phyloP scores from a whole-genome alignment of 768 basidiomycete species.

The Collybia sordida region DNA sequence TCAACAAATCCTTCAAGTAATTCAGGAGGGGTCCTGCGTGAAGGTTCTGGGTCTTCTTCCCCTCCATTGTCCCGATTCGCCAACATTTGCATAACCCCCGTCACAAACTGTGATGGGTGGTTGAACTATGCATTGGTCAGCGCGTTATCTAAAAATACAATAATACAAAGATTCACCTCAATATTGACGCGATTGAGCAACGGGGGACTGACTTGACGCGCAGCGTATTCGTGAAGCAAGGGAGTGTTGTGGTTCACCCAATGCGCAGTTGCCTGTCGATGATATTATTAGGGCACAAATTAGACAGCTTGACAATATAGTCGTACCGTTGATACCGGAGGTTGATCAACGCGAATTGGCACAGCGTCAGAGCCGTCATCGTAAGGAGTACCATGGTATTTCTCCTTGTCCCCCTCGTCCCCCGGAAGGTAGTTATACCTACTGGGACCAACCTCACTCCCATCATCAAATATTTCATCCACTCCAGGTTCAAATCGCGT shows the following conservation, averaged over 20 bases:
- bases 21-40: neutral
- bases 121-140: slow-evolving; percentile 6
- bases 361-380: neutral
- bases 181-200: slow-evolving; percentile 5
- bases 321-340: neutral
- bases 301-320: neutral
- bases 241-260: slow-evolving; percentile 7
- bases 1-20: slow-evolving; percentile 11
- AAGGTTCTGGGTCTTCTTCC: neutral
- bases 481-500: no score
- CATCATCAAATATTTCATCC: no score
- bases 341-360: neutral
- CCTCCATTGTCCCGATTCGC: slow-evolving; percentile 3
- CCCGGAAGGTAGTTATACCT: no score
- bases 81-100: slow-evolving; percentile 12
- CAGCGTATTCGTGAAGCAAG: slow-evolving; percentile 12
- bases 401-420: neutral
- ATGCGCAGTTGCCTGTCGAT: neutral
- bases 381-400: neutral
- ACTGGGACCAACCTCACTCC: no score
- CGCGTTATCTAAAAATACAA: no score
- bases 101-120: slow-evolving; percentile 12
- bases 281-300: no score
- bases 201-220: slow-evolving; percentile 9
- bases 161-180: slow-evolving; percentile 4